A percentile compares a stretch with the other conserved stretches of the same genome.
phyloP scores from a whole-genome alignment of 495 filamentous ascomycete genomes.

The Annulohypoxylon moriforme region DNA sequence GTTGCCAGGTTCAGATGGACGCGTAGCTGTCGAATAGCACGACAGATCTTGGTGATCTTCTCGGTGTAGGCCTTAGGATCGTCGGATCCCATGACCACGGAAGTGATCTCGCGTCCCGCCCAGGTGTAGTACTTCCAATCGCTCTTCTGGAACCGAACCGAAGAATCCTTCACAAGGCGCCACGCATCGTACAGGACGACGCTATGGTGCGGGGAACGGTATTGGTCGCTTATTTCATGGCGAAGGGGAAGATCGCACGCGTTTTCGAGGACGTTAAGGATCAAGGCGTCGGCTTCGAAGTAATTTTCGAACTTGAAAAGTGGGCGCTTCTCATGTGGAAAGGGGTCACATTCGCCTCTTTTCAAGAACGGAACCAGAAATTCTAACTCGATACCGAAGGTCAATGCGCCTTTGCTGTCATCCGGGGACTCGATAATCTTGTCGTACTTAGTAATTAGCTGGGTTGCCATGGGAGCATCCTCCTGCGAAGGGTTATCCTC shows the following conservation, averaged over 20 bases:
- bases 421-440: conserved; percentile 32
- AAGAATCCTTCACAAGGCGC: conserved; percentile 27
- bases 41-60: conserved; percentile 32
- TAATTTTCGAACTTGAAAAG: not conserved
- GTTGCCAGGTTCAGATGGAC: conserved; percentile 36
- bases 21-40: conserved; percentile 22
- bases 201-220: conserved; percentile 2
- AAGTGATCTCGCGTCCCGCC: conserved; percentile 31
- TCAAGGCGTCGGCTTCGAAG: not conserved
- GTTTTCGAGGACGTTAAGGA: not conserved
- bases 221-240: not conserved
- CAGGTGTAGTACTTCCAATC: conserved; percentile 7
- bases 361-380: conserved; percentile 29
- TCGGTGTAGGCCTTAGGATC: conserved; percentile 14
- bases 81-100: conserved; percentile 31
- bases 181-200: conserved; percentile 33
- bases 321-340: conserved; percentile 9
- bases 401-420: conserved; percentile 22
- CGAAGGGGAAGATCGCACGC: conserved; percentile 12
- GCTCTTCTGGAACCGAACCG: not conserved
- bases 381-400: conserved; percentile 43
- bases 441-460: conserved; percentile 22
- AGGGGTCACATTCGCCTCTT: not conserved
- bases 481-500: no score
- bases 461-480: not conserved